Evolutionary conservation across 768 basidiomycete genomes (phyloP).

Genomic region (Butyriboletus loyo): DNA sequence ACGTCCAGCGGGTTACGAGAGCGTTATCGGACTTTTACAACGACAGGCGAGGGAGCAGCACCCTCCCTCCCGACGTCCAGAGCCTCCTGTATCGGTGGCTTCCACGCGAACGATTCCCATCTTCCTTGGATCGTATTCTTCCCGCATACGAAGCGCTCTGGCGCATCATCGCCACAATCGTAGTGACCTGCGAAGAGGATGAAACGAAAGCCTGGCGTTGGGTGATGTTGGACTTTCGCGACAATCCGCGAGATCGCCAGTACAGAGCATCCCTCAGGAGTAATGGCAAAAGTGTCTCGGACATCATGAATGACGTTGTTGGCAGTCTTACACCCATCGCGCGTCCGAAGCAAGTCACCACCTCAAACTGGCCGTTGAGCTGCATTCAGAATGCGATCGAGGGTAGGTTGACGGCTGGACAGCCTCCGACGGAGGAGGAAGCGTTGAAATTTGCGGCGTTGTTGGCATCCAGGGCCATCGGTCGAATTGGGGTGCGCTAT

Average conservation of each 20-base stretch:
- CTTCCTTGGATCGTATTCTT: constrained; percentile 50
- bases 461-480: constrained; percentile 42
- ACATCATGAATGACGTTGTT: constrained; percentile 18
- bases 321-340: constrained; percentile 17
- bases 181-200: constrained; percentile 31
- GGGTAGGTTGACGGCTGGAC: constrained; percentile 19
- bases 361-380: constrained; percentile 9
- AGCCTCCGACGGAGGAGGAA: constrained; percentile 42
- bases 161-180: constrained; percentile 53
- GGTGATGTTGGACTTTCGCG: constrained; percentile 38
- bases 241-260: constrained; percentile 29
- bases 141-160: constrained; percentile 63
- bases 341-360: constrained; percentile 5
- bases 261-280: constrained; percentile 10
- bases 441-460: constrained; percentile 51
- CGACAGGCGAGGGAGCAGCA: constrained; percentile 21
- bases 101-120: constrained; percentile 20
- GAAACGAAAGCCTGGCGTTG: constrained; percentile 12
- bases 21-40: constrained; percentile 46
- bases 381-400: constrained; percentile 12
- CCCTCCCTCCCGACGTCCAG: constrained; percentile 35
- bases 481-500: constrained; percentile 31
- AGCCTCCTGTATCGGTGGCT: constrained; percentile 40
- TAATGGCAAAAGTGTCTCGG: constrained; percentile 15
- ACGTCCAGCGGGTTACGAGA: constrained; percentile 36